These are phyloP conservation scores for Pseudocercospora fijiensis DNA, from an alignment of 2,329 filamentous ascomycete species.

Conservation along the genomic window DNA sequence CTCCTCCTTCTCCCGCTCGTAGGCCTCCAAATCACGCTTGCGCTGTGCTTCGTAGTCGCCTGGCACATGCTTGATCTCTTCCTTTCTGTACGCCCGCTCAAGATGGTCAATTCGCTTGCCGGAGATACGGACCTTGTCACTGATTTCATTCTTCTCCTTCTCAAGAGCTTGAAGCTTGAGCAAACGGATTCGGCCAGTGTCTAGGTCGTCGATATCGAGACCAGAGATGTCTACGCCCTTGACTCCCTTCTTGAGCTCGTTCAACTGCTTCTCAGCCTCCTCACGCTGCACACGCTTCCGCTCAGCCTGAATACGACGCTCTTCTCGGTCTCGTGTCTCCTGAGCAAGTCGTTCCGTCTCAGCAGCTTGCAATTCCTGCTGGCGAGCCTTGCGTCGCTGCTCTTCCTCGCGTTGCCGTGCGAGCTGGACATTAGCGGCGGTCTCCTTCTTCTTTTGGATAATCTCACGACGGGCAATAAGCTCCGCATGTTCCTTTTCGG, in stretches of 20 bases:
- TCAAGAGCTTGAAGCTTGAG: constrained; percentile 95
- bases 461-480: constrained; percentile 81
- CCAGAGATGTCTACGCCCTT: constrained; percentile 84
- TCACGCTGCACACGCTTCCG: constrained; percentile 66
- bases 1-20: constrained; percentile 75
- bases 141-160: constrained; percentile 95
- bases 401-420: constrained; percentile 91
- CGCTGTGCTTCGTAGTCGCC: constrained; percentile 83
- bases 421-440: constrained; percentile 83
- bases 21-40: constrained; percentile 72
- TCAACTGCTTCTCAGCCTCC: constrained; percentile 77
- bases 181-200: constrained; percentile 69
- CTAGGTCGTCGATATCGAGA: constrained; percentile 71
- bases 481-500: constrained; percentile 87
- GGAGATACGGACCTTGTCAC: constrained; percentile 84
- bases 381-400: constrained; percentile 78
- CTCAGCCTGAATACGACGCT: constrained; percentile 80
- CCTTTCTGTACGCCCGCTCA: constrained; percentile 93
- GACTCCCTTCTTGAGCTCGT: constrained; percentile 86
- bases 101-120: constrained; percentile 96
- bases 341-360: constrained; percentile 86
- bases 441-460: constrained; percentile 96
- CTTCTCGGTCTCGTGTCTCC: constrained; percentile 87
- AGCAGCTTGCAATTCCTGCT: constrained; percentile 84
- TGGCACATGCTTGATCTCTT: constrained; percentile 87